phyloP scores from a whole-genome alignment of 164 flowering plant species.

The Protea cynaroides region DNA sequence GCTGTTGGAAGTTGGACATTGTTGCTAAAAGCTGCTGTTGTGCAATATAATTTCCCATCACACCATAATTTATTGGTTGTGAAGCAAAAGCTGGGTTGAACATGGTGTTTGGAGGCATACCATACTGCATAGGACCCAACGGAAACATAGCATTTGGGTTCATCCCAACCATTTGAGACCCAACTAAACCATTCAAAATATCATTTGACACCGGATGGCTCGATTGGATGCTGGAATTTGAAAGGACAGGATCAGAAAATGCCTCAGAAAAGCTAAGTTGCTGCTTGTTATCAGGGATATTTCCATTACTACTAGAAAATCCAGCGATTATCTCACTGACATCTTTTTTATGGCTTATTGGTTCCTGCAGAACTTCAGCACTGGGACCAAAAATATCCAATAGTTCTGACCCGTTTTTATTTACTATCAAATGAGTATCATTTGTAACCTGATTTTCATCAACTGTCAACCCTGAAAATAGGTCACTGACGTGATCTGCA shows the following conservation, averaged over 20 bases:
- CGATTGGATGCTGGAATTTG: conserved; percentile 22
- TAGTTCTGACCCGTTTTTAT: conserved; percentile 32
- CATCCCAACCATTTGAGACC: conserved; percentile 33
- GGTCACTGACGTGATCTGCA: conserved; percentile 44
- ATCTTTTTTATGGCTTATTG: conserved; percentile 21
- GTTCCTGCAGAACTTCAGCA: conserved; percentile 26
- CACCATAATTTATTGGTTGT: conserved; percentile 54
- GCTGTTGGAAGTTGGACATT: conserved; percentile 71
- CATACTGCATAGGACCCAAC: conserved; percentile 45
- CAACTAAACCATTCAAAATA: conserved; percentile 27
- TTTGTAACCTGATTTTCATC: conserved; percentile 31
- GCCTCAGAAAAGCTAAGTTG: conserved; percentile 23
- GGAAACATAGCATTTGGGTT: conserved; percentile 44
- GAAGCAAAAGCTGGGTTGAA: conserved; percentile 54
- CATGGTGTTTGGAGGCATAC: conserved; percentile 53
- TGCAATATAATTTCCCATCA: conserved; percentile 65
- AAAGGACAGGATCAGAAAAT: conserved; percentile 25
- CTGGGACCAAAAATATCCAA: conserved; percentile 62
- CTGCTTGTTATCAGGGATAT: conserved; percentile 24
- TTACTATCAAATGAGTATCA: conserved; percentile 18
- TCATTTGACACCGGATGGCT: conserved; percentile 29
- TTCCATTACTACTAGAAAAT: conserved; percentile 37
- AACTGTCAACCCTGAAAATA: conserved; percentile 70
- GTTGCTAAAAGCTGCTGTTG: conserved; percentile 80
- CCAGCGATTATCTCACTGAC: conserved; percentile 54